Conservation (phyloP, 108 stramenopile species). For the Ochromonas danica region DNA sequence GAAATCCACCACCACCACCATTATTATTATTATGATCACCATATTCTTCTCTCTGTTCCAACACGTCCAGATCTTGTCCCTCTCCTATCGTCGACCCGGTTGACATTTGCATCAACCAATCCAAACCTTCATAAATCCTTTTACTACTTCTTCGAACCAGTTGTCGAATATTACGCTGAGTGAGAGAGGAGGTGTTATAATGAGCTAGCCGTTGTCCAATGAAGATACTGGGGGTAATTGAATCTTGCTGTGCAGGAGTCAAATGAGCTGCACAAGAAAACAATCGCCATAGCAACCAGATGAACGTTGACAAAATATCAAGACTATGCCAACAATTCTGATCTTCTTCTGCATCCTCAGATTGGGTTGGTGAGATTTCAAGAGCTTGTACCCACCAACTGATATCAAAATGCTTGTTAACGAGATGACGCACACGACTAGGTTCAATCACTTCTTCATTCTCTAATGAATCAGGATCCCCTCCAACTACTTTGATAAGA, state of each 20-base stretch:
- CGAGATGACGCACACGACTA: background rate
- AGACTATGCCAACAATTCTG: background rate
- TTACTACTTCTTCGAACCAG: too few species aligned
- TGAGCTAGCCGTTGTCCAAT: too few species aligned
- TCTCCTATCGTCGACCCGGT: background rate
- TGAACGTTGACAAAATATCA: background rate
- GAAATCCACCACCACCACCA: background rate
- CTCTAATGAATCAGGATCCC: background rate
- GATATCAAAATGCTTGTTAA: background rate
- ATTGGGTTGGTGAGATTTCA: background rate
- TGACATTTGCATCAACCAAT: background rate
- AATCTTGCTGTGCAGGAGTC: too few species aligned
- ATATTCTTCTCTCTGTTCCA: background rate
- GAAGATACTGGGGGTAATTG: too few species aligned
- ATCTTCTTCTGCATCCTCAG: background rate
- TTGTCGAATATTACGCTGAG: too few species aligned
- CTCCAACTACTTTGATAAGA: slow-evolving; percentile 18
- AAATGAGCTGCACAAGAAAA: too few species aligned
- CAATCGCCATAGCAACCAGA: slow-evolving; percentile 9
- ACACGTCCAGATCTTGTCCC: background rate
- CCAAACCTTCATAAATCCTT: too few species aligned
- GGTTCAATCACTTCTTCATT: background rate
- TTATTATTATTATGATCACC: background rate
- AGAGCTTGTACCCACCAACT: background rate
- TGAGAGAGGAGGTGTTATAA: too few species aligned